These are phyloP conservation scores for Mortierella sp. DNA, from an alignment of 371 early-diverging fungal species.

Conservation along the genomic window DNA sequence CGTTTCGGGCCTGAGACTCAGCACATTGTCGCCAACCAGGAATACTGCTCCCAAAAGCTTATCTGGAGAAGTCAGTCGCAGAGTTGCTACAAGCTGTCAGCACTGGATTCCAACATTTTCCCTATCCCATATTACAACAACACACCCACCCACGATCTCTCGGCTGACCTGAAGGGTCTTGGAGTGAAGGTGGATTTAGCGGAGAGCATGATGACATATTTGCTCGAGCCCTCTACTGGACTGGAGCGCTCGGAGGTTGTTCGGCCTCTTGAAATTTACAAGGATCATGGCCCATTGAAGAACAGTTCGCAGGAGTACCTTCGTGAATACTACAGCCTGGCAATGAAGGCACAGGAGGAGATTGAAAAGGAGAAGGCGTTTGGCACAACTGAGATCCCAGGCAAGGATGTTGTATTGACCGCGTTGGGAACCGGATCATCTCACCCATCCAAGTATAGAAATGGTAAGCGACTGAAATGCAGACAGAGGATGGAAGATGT, in stretches of 20 bases:
- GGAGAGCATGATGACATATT: conserved; percentile 53
- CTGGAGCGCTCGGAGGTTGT: conserved; percentile 39
- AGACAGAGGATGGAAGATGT: background rate
- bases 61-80: conserved; percentile 70
- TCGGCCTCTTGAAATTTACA: conserved; percentile 16
- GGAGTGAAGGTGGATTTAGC: conserved; percentile 36
- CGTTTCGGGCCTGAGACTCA: conserved; percentile 75
- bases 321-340: conserved; percentile 55
- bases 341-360: conserved; percentile 47
- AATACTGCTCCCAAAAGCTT: conserved; percentile 71
- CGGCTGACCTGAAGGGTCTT: conserved; percentile 22
- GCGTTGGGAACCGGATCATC: conserved; percentile 98
- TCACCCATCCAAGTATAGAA: conserved; percentile 96
- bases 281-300: conserved; percentile 43
- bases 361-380: conserved; percentile 47
- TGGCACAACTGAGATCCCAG: conserved; percentile 53
- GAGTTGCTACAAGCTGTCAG: conserved; percentile 70
- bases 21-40: conserved; percentile 76
- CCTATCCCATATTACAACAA: conserved; percentile 74
- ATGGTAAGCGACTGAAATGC: conserved; percentile 74
- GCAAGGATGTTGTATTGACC: conserved; percentile 68
- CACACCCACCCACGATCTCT: conserved; percentile 52
- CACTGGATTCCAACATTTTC: conserved; percentile 72
- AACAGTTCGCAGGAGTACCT: conserved; percentile 20
- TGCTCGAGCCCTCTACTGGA: conserved; percentile 55